These are phyloP conservation scores for Ichthyophthirius multifiliis DNA, from an alignment of 169 alveolate genomes.

Conservation along the genomic window DNA sequence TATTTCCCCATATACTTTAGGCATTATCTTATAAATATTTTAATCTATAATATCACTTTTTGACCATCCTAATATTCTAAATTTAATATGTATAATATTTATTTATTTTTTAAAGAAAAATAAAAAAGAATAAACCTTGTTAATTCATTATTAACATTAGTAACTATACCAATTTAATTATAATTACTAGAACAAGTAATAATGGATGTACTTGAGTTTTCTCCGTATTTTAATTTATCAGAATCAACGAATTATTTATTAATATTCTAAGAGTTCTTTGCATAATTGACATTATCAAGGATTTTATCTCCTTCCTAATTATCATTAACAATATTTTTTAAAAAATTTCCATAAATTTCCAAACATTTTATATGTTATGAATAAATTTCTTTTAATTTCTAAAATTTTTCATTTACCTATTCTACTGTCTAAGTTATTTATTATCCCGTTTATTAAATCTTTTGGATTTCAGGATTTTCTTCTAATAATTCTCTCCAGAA, in stretches of 20 bases:
- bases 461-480: slow-evolving; percentile 39
- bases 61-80: slow-evolving; percentile 6
- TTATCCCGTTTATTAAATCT: not conserved
- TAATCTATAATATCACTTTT: slow-evolving; percentile 23
- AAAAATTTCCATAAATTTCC: slow-evolving; percentile 25
- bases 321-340: slow-evolving; percentile 35
- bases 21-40: slow-evolving; percentile 35
- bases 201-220: slow-evolving; percentile 25
- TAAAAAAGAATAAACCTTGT: not conserved
- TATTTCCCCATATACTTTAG: slow-evolving; percentile 30
- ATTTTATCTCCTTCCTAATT: slow-evolving; percentile 30
- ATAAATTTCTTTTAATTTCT: not conserved
- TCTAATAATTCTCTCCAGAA: slow-evolving; percentile 44
- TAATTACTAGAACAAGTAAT: slow-evolving; percentile 36
- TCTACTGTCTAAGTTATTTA: not conserved
- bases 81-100: not conserved
- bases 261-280: not conserved
- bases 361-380: slow-evolving; percentile 24
- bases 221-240: slow-evolving; percentile 41
- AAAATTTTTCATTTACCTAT: not conserved
- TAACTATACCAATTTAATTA: slow-evolving; percentile 25
- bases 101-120: not conserved
- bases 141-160: slow-evolving; percentile 29
- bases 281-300: slow-evolving; percentile 10
- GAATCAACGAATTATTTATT: slow-evolving; percentile 10